A percentile compares a stretch with the other conserved stretches of the same genome.
Conservation (phyloP, 2,329 filamentous ascomycete species). For the Cladophialophora exuberans region DNA sequence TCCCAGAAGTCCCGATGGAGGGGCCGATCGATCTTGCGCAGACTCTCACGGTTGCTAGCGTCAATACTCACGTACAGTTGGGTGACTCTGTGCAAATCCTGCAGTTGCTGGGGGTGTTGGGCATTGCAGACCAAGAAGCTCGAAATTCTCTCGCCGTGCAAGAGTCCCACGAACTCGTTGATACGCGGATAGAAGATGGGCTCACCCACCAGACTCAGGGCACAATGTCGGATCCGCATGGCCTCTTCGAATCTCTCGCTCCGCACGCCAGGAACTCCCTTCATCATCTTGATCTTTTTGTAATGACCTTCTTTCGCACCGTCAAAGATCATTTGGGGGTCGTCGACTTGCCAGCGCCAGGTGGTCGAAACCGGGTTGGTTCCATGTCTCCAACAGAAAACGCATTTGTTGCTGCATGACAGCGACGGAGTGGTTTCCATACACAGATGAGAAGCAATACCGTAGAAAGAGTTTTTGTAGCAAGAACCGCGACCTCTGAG, state of each 20-base stretch:
- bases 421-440: constrained; percentile 98
- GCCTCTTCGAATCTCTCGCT: constrained; percentile 91
- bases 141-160: constrained; percentile 85
- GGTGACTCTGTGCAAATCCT: constrained; percentile 79
- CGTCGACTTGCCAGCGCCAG: constrained; percentile 95
- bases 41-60: constrained; percentile 83
- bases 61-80: constrained; percentile 97
- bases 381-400: constrained; percentile 98
- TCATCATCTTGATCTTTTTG: constrained; percentile 96
- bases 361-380: constrained; percentile 96
- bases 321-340: constrained; percentile 83
- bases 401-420: constrained; percentile 96
- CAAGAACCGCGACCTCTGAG: constrained; percentile 90
- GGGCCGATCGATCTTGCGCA: constrained; percentile 86
- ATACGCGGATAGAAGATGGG: constrained; percentile 99
- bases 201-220: constrained; percentile 88
- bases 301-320: constrained; percentile 92
- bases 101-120: constrained; percentile 90
- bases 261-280: constrained; percentile 87
- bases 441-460: constrained; percentile 92
- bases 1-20: constrained; percentile 98
- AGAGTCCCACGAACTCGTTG: constrained; percentile 83
- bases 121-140: constrained; percentile 97
- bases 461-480: constrained; percentile 98
- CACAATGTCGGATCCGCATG: constrained; percentile 91